Evolutionary conservation across 2,329 filamentous ascomycete genomes (phyloP), one percentile per base, ranked within the genome.

Genomic region (Colletotrichum musicola): DNA sequence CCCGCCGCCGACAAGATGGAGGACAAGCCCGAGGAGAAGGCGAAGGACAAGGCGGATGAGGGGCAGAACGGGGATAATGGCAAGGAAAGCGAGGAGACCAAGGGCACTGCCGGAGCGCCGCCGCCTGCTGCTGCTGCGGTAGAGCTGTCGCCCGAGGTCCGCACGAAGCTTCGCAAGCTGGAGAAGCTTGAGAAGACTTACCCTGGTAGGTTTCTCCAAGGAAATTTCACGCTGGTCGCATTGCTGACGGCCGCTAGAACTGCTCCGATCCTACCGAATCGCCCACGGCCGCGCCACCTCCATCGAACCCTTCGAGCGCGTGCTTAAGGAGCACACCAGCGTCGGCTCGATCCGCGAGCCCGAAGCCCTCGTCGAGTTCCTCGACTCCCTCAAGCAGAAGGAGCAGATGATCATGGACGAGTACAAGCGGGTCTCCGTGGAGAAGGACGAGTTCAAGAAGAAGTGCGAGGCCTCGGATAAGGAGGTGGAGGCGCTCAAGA

Each of bases 361-460:
- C 0, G 88, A 89, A 61, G 92, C 94, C 2, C 85, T 99, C 40
- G 88, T 94, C 6, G 95, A 98, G 79, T 99, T 98, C 75, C 85
- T 99, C 30, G 94, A 92, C 73, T 94, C 98, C 79, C 81, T 97
- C 47, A 95, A 91, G 70, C 80, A 95, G 61, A 95, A 97, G 76
- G 91, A 91, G 49, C 93, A 97, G 74, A 97, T 99, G 93, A 90
- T 97, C 3, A 91, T 97, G 88, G 92, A 97, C 53, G 96, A 99
- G 80, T 84, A 98, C 64, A 98, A 97, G 81, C 87, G 94, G 13
- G 90, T 98, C 0, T 92, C 94, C 0, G 87, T 88, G 4, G 95
- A 98, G 76, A 91, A 92, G 68, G 93, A 97, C 69, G 88, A 90
- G 16, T 85, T 92, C 69, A 95, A 94, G 78, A 92, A 91, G 80